A percentile compares a stretch with the other conserved stretches of the same genome.
Evolutionary conservation across 306 rosid species (phyloP).

Genomic region (Pachyrhizus erosus): DNA sequence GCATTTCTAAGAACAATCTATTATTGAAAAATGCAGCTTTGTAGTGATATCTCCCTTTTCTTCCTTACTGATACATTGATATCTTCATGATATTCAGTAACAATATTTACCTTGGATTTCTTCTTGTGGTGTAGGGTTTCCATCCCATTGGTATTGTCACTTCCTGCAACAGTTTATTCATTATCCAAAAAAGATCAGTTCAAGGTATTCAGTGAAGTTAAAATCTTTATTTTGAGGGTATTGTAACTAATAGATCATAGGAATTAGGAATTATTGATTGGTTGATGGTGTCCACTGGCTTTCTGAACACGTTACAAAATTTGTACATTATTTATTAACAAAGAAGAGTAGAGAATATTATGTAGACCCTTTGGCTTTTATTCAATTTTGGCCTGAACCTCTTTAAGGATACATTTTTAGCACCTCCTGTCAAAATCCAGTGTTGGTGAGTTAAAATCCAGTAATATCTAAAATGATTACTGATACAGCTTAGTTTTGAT

Average conservation of each 20-base stretch:
- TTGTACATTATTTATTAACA: neutral
- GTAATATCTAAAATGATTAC: neutral
- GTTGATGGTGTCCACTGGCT: neutral
- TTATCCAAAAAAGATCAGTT: constrained; percentile 75
- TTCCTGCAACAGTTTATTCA: constrained; percentile 88
- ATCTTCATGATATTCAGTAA: constrained; percentile 20
- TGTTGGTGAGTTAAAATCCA: neutral
- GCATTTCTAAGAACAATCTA: constrained; percentile 22
- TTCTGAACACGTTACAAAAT: constrained; percentile 15
- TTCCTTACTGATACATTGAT: constrained; percentile 11
- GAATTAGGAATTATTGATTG: constrained; percentile 23
- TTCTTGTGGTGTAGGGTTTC: constrained; percentile 66
- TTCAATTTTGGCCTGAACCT: neutral
- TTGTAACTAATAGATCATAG: neutral
- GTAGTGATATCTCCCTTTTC: constrained; percentile 11
- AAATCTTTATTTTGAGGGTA: constrained; percentile 5
- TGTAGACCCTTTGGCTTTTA: neutral
- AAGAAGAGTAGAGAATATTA: neutral
- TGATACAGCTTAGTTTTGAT: neutral
- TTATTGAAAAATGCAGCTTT: constrained; percentile 14
- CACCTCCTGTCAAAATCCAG: neutral
- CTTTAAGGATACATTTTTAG: neutral
- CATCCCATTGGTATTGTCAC: constrained; percentile 82
- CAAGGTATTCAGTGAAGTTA: constrained; percentile 62
- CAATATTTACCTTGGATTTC: constrained; percentile 27